phyloP scores from a whole-genome alignment of 139 green algal species.

The Gonium pectorale region DNA sequence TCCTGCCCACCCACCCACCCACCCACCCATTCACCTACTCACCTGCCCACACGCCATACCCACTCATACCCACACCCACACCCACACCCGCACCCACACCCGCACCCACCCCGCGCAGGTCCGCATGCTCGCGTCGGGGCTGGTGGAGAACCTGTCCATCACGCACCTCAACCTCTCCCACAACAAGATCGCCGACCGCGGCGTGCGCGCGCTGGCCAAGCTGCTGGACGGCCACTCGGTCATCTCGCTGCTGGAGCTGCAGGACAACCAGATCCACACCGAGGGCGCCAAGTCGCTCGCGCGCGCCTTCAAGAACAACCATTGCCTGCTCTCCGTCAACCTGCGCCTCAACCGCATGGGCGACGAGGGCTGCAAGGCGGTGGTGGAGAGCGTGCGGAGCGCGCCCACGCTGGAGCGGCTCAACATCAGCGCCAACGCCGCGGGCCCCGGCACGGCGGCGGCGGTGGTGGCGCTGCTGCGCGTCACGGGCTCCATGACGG shows the following conservation, averaged over 20 bases:
- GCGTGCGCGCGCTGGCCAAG: conserved; percentile 81
- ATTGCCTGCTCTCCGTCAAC: conserved; percentile 64
- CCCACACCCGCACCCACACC: background rate
- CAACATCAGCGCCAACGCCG: conserved; percentile 74
- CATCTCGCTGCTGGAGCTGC: conserved; percentile 74
- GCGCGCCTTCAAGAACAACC: conserved; percentile 69
- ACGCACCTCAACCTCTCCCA: conserved; percentile 86
- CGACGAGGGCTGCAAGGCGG: conserved; percentile 73
- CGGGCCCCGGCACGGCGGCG: conserved; percentile 47
- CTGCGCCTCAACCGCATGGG: conserved; percentile 81
- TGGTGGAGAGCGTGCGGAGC: conserved; percentile 45
- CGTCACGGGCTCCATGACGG: conserved; percentile 58
- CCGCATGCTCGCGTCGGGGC: conserved; percentile 78
- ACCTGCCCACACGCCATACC: background rate
- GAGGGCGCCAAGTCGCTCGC: conserved; percentile 81
- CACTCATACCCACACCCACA: background rate
- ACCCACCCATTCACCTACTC: too few relatives aligned
- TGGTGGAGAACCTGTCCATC: conserved; percentile 87
- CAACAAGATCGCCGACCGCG: conserved; percentile 78
- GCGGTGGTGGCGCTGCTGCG: conserved; percentile 64
- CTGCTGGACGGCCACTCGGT: conserved; percentile 74
- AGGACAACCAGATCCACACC: conserved; percentile 80
- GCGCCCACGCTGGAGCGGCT: conserved; percentile 67
- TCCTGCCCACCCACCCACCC: too few relatives aligned
- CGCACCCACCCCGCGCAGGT: too few relatives aligned